Conservation (phyloP, 163 green algal genomes). For the Prototheca wickerhamii region DNA sequence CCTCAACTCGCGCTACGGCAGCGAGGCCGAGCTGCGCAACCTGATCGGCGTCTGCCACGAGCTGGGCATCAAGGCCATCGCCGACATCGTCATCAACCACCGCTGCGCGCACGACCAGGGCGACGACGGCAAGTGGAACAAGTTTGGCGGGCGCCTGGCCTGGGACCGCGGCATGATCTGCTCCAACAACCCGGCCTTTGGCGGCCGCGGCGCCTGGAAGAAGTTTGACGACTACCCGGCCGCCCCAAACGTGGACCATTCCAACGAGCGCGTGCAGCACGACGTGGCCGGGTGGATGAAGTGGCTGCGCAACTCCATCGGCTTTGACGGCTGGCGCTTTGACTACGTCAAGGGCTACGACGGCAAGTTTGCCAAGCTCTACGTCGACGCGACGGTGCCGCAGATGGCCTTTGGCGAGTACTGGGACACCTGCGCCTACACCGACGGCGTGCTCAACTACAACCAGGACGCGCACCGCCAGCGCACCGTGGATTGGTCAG, state of each 20-base stretch:
- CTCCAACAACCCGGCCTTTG: conserved; percentile 79
- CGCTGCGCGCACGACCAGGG: conserved; percentile 72
- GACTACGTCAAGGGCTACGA: conserved; percentile 79
- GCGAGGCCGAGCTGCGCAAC: conserved; percentile 69
- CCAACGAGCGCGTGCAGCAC: conserved; percentile 46
- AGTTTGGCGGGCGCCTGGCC: conserved; percentile 81
- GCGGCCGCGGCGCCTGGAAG: conserved; percentile 68
- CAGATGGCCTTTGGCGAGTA: conserved; percentile 88
- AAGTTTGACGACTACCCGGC: conserved; percentile 74
- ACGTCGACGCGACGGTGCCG: conserved; percentile 81
- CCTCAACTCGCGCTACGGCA: conserved; percentile 84
- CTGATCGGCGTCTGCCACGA: conserved; percentile 65
- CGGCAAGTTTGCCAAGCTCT: conserved; percentile 71
- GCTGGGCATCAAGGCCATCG: conserved; percentile 72
- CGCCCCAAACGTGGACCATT: conserved; percentile 89
- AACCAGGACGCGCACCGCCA: conserved; percentile 91
- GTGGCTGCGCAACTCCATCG: conserved; percentile 70
- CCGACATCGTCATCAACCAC: conserved; percentile 99
- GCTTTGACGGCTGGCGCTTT: conserved; percentile 87
- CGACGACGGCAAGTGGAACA: conserved; percentile 77
- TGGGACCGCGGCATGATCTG: conserved; percentile 87
- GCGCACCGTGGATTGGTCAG: conserved; percentile 81
- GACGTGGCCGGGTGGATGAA: conserved; percentile 81
- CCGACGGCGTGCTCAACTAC: conserved; percentile 89
- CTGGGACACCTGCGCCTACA: conserved; percentile 93